A percentile compares a stretch with the other conserved stretches of the same genome.
Evolutionary conservation across 495 filamentous ascomycete species (phyloP).

Genomic region (Patellaria atrata): DNA sequence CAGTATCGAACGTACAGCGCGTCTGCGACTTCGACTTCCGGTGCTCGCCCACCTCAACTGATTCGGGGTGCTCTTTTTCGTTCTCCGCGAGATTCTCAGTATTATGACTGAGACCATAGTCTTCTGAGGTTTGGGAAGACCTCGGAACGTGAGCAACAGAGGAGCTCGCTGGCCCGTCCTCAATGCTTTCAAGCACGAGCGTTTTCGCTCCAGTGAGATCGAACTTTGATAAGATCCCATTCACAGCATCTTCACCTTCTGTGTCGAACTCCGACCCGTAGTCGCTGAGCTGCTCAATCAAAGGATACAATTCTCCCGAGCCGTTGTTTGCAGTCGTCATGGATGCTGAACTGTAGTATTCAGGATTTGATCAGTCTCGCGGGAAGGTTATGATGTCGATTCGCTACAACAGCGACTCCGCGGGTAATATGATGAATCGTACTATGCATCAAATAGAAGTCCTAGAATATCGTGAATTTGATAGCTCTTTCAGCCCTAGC

Average conservation of each 20-base stretch:
- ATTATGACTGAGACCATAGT: slow-evolving; percentile 8
- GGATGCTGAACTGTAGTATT: too few relatives aligned
- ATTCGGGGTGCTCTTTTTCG: neutral
- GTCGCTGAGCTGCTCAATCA: slow-evolving; percentile 25
- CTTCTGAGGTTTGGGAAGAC: neutral
- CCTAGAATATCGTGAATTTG: too few relatives aligned
- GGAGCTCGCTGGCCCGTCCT: slow-evolving; percentile 8
- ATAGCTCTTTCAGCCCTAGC: too few relatives aligned
- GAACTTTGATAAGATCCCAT: slow-evolving; percentile 16
- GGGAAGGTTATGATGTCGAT: too few relatives aligned
- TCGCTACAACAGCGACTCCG: too few relatives aligned
- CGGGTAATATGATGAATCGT: too few relatives aligned
- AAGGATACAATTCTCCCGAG: too few relatives aligned
- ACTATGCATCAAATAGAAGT: too few relatives aligned
- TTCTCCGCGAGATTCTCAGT: neutral
- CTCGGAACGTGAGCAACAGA: slow-evolving; percentile 5
- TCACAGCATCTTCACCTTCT: slow-evolving; percentile 15
- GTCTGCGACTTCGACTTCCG: too few relatives aligned
- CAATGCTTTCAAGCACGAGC: slow-evolving; percentile 15
- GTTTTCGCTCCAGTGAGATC: slow-evolving; percentile 5
- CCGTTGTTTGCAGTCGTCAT: too few relatives aligned
- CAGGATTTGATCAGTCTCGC: too few relatives aligned
- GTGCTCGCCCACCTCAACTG: neutral
- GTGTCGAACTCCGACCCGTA: slow-evolving; percentile 29
- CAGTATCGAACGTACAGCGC: too few relatives aligned